phyloP scores from a whole-genome alignment of 148 eudicot genomes.

The Silene uniflora region DNA sequence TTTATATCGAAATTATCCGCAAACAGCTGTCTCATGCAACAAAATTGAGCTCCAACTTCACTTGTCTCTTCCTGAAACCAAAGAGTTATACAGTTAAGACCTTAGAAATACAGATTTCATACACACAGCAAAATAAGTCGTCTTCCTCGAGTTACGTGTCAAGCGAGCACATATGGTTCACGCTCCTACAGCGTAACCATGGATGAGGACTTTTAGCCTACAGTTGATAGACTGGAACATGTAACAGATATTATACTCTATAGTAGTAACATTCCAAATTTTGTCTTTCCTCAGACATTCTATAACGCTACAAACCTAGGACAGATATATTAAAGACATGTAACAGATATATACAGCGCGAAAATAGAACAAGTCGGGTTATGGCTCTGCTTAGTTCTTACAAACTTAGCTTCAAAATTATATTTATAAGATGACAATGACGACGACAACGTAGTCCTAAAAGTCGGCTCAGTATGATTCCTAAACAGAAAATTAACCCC shows the following conservation, averaged over 20 bases:
- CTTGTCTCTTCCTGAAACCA: background rate
- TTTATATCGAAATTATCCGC: slow-evolving; percentile 1
- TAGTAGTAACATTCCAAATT: too few species aligned
- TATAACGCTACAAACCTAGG: background rate
- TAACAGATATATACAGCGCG: background rate
- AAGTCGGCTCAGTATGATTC: background rate
- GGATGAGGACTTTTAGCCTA: background rate
- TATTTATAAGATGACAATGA: too few species aligned
- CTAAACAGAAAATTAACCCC: too few species aligned
- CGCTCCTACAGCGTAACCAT: background rate
- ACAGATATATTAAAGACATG: background rate
- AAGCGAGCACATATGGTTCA: background rate
- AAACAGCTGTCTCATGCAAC: background rate
- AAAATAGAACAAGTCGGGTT: background rate
- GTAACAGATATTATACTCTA: too few species aligned
- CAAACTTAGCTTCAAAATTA: background rate
- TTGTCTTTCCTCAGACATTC: background rate
- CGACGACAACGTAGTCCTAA: background rate
- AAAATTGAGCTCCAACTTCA: background rate
- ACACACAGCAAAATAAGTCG: background rate
- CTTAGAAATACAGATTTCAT: background rate
- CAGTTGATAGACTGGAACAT: too few species aligned
- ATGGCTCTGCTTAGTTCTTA: background rate
- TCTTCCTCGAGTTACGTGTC: background rate
- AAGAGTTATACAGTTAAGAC: background rate